A percentile compares a stretch with the other conserved stretches of the same genome.
Conservation (phyloP, 768 basidiomycete species). For the Suillus spraguei region DNA sequence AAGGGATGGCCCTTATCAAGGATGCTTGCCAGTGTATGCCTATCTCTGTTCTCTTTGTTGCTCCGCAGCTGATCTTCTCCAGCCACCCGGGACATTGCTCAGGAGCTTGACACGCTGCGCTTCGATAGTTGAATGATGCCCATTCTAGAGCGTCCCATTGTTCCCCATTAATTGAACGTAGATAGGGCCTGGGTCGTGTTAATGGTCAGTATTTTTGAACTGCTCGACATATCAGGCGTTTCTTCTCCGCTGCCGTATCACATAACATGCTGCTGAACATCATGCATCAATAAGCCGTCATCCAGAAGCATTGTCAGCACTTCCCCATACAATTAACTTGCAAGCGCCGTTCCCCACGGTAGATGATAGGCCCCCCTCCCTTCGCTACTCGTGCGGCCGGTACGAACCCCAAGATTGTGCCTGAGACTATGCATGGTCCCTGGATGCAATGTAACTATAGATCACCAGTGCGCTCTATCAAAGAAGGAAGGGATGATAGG, state of each 20-base stretch:
- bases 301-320: background rate
- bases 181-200: background rate
- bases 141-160: too few relatives aligned
- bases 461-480: background rate
- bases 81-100: background rate
- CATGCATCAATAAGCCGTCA: background rate
- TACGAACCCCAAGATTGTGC: background rate
- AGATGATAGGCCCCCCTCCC: background rate
- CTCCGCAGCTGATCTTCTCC: background rate
- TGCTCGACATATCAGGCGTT: background rate
- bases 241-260: background rate
- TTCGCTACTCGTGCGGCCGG: background rate
- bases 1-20: constrained; percentile 24
- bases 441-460: background rate
- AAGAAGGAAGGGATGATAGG: too few relatives aligned
- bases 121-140: background rate
- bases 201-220: background rate
- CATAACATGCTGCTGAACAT: background rate
- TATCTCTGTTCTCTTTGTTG: background rate
- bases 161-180: background rate
- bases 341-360: background rate
- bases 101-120: background rate
- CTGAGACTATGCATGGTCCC: background rate
- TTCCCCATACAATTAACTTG: background rate
- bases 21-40: constrained; percentile 24